Evolutionary conservation across 202 grass and related monocot species (phyloP).

Genomic region (Thinopyrum obtusiflorum): DNA sequence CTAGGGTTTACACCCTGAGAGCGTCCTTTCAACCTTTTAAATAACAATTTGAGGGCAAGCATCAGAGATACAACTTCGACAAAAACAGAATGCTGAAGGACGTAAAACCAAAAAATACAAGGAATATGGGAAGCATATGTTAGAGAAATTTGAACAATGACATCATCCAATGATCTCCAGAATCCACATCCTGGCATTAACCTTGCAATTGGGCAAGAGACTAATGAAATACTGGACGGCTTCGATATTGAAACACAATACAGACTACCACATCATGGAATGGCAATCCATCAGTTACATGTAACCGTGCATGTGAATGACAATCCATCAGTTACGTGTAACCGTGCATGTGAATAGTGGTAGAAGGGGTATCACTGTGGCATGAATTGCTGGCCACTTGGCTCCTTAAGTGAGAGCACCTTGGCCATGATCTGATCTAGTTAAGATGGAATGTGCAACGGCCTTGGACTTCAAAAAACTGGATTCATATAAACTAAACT

Average conservation of each 20-base stretch:
- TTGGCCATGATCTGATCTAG: not conserved
- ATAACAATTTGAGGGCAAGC: constrained; percentile 3
- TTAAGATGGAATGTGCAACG: not conserved
- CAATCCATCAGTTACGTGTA: not conserved
- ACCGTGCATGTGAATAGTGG: not conserved
- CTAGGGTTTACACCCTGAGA: constrained; percentile 36
- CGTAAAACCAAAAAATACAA: constrained; percentile 19
- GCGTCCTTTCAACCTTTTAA: constrained; percentile 48
- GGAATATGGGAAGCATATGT: not conserved
- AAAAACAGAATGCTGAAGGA: constrained; percentile 7
- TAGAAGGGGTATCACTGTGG: not conserved
- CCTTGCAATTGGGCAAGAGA: constrained; percentile 9
- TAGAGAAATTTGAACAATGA: constrained; percentile 2
- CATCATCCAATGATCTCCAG: not conserved
- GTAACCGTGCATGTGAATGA: not conserved
- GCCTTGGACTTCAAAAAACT: too few relatives aligned
- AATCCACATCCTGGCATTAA: constrained; percentile 9
- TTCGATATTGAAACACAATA: not conserved
- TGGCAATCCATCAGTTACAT: not conserved
- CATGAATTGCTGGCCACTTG: constrained; percentile 6
- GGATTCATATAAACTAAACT: not conserved
- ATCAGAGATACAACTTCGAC: constrained; percentile 30
- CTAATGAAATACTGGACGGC: not conserved
- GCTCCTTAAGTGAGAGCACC: not conserved
- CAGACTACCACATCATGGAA: not conserved